Evolutionary conservation across 352 stramenopile species (phyloP).

Genomic region (Phytophthora pistaciae): DNA sequence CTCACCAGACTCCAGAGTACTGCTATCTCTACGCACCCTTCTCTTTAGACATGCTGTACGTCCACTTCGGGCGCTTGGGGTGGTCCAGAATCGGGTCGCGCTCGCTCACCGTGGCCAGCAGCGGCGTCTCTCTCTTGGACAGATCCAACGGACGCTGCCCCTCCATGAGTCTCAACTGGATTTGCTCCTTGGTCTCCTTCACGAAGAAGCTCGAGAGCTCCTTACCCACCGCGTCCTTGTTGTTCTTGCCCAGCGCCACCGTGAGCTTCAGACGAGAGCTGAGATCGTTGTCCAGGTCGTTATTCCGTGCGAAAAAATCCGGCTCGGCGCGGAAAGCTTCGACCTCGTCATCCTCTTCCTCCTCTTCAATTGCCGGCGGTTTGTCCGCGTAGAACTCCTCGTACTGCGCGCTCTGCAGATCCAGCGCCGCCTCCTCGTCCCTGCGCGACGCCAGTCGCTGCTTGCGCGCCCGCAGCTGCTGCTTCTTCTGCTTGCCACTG

Average conservation of each 20-base stretch:
- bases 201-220: slow-evolving; percentile 89
- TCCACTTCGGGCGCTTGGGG: slow-evolving; percentile 75
- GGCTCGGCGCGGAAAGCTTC: slow-evolving; percentile 57
- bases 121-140: slow-evolving; percentile 53
- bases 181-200: slow-evolving; percentile 90
- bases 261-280: slow-evolving; percentile 80
- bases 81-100: slow-evolving; percentile 80
- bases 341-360: slow-evolving; percentile 34
- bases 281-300: slow-evolving; percentile 74
- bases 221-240: slow-evolving; percentile 84
- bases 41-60: slow-evolving; percentile 87
- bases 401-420: slow-evolving; percentile 74
- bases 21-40: slow-evolving; percentile 49
- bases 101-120: slow-evolving; percentile 68
- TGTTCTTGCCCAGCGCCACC: slow-evolving; percentile 83
- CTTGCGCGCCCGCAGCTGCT: slow-evolving; percentile 85
- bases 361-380: slow-evolving; percentile 19
- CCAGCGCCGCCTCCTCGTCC: slow-evolving; percentile 60
- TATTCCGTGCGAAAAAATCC: slow-evolving; percentile 77
- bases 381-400: slow-evolving; percentile 54
- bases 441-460: slow-evolving; percentile 74
- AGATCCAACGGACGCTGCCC: slow-evolving; percentile 76
- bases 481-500: slow-evolving; percentile 90
- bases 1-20: not conserved
- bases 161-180: slow-evolving; percentile 87